phyloP scores from a whole-genome alignment of 169 alveolate species.

The Plasmodium inui region DNA sequence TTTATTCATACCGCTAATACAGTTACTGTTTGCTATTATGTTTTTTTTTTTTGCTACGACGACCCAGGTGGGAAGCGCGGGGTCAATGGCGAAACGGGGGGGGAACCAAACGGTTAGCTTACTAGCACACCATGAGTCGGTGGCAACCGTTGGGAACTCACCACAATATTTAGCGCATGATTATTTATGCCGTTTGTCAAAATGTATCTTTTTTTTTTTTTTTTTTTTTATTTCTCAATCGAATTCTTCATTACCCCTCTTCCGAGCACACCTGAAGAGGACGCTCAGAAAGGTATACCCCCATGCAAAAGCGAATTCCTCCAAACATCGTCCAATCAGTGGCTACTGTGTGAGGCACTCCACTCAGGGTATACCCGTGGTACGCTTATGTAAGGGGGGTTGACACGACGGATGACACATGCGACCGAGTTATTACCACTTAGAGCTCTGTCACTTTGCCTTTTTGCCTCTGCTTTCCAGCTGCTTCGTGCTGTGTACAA shows the following conservation, averaged over 20 bases:
- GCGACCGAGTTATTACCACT: neutral
- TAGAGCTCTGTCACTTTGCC: too few relatives aligned
- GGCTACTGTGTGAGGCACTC: neutral
- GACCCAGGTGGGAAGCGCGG: neutral
- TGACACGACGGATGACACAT: neutral
- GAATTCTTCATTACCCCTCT: neutral
- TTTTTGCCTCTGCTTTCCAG: neutral
- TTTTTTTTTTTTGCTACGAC: neutral
- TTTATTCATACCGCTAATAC: neutral
- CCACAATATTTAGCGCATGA: neutral
- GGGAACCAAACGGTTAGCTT: neutral
- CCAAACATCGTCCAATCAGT: neutral
- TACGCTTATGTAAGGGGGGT: neutral
- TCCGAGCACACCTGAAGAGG: neutral
- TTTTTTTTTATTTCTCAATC: neutral
- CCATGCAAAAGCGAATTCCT: neutral
- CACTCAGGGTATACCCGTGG: neutral
- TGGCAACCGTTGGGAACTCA: neutral
- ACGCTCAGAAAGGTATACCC: neutral
- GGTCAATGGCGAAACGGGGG: neutral
- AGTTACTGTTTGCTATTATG: neutral
- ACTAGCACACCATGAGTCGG: neutral
- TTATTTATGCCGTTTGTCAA: neutral
- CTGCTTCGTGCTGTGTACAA: neutral
- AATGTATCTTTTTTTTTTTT: neutral